These are phyloP conservation scores for Barnettozyma sp. DNA, from an alignment of 805 yeast species.

Conservation along the genomic window DNA sequence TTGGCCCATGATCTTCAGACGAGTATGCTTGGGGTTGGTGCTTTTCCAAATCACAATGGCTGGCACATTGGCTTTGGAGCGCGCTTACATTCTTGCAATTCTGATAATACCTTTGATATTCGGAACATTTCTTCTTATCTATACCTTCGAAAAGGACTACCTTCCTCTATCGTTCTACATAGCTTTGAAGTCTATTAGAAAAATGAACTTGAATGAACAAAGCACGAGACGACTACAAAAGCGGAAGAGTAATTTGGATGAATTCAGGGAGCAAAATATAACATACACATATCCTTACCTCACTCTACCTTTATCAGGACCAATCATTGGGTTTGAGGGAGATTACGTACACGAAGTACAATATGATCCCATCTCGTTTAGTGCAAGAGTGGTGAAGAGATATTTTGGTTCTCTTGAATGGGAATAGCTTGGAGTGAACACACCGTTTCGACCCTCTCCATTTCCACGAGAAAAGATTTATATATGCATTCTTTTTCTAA, in stretches of 20 bases:
- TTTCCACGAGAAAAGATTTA: too few relatives aligned
- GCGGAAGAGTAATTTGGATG: slow-evolving; percentile 23
- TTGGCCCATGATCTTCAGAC: slow-evolving; percentile 85
- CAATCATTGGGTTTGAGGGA: slow-evolving; percentile 51
- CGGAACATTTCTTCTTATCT: slow-evolving; percentile 55
- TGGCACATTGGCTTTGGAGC: slow-evolving; percentile 72
- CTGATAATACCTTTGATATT: slow-evolving; percentile 72
- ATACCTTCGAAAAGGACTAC: slow-evolving; percentile 77
- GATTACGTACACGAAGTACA: slow-evolving; percentile 23
- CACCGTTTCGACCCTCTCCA: too few relatives aligned
- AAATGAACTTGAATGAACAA: slow-evolving; percentile 1
- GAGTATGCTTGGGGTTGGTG: slow-evolving; percentile 73
- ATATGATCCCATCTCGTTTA: slow-evolving; percentile 17
- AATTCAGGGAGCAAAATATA: slow-evolving; percentile 29
- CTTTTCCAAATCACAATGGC: slow-evolving; percentile 91
- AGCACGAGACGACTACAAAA: slow-evolving; percentile 12
- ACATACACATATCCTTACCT: slow-evolving; percentile 75
- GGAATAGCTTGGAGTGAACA: too few relatives aligned
- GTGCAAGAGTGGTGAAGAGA: slow-evolving; percentile 19
- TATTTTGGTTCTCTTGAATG: slow-evolving; percentile 21
- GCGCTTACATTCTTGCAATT: slow-evolving; percentile 69
- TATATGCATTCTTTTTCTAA: too few relatives aligned
- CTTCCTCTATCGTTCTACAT: slow-evolving; percentile 79
- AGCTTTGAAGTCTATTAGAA: slow-evolving; percentile 68
- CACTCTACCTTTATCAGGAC: slow-evolving; percentile 70